Evolutionary conservation across 2,329 filamentous ascomycete species (phyloP).

Genomic region (Xylaria digitata): DNA sequence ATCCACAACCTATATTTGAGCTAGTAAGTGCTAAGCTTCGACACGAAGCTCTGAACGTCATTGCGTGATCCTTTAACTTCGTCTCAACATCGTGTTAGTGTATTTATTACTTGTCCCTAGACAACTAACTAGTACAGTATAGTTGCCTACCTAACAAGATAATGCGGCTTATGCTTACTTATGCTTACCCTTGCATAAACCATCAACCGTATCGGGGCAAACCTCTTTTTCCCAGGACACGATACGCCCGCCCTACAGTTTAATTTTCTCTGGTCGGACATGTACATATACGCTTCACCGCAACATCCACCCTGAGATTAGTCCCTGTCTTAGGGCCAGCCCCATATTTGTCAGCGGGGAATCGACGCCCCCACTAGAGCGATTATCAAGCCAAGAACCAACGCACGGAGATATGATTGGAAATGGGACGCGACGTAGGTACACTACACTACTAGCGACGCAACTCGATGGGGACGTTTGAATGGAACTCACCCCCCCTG

Average conservation of each 20-base stretch:
- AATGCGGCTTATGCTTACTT: no score
- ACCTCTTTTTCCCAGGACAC: neutral
- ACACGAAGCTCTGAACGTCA: neutral
- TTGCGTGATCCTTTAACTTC: neutral
- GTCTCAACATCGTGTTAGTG: conserved; percentile 7
- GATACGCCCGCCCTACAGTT: no score
- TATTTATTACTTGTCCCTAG: no score
- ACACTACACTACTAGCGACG: conserved; percentile 6
- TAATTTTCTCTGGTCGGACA: neutral
- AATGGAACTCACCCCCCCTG: conserved; percentile 2
- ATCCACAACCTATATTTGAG: neutral
- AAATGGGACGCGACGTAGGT: neutral
- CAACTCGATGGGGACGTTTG: conserved; percentile 11
- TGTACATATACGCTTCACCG: neutral
- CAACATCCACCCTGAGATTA: conserved; percentile 1
- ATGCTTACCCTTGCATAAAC: no score
- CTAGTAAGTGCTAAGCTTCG: neutral
- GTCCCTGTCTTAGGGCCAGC: conserved; percentile 3
- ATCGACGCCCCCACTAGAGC: neutral
- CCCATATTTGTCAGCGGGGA: conserved; percentile 34
- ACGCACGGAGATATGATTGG: neutral
- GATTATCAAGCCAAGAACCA: conserved; percentile 19
- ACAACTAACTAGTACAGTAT: no score
- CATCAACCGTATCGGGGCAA: no score
- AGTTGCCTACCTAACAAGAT: no score